A percentile compares a stretch with the other conserved stretches of the same genome.
Evolutionary conservation across 106 monocot genomes (phyloP).

Genomic region (Hemerocallis citrina): DNA sequence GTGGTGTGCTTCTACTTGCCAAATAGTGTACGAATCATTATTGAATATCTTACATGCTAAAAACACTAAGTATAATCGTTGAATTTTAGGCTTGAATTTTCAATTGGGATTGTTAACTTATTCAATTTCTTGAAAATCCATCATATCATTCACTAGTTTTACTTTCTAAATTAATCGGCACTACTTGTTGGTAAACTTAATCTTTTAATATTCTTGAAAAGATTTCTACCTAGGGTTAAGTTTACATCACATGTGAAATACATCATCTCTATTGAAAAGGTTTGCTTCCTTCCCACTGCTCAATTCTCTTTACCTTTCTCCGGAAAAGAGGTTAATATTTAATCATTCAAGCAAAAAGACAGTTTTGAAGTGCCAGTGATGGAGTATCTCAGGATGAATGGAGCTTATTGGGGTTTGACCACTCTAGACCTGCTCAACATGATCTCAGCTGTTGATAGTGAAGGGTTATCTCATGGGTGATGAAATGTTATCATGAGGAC

Average conservation of each 20-base stretch:
- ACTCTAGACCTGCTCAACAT: slow-evolving; percentile 82
- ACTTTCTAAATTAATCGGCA: no score
- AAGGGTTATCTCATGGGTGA: slow-evolving; percentile 68
- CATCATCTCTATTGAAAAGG: slow-evolving; percentile 83
- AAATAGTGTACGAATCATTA: no score
- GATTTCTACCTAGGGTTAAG: no score
- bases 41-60: no score
- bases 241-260: slow-evolving; percentile 70
- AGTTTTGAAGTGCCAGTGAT: slow-evolving; percentile 63
- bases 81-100: no score
- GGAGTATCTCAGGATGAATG: slow-evolving; percentile 79
- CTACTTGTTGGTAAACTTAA: no score
- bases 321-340: neutral
- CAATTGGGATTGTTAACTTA: no score
- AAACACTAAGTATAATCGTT: no score
- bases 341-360: slow-evolving; percentile 41
- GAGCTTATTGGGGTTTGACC: slow-evolving; percentile 97
- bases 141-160: no score
- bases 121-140: no score
- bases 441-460: slow-evolving; percentile 45
- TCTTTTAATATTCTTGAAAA: no score
- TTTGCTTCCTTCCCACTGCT: slow-evolving; percentile 5
- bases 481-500: slow-evolving; percentile 67
- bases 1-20: no score
- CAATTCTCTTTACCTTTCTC: neutral